Evolutionary conservation across 2,329 filamentous ascomycete genomes (phyloP).

Genomic region (Fusarium temperatum): DNA sequence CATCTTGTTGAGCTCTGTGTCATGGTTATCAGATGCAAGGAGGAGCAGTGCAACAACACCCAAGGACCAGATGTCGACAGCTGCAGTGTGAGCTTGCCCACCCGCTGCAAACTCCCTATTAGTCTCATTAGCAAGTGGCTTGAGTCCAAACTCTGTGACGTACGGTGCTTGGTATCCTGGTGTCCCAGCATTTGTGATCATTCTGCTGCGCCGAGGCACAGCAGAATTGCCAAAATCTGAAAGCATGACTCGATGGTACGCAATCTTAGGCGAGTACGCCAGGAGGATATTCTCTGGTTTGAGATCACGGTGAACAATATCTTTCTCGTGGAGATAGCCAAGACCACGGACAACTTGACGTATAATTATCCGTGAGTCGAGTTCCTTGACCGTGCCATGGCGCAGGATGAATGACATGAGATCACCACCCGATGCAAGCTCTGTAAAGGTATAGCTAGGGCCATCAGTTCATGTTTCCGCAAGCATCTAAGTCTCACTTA

Average conservation of each 20-base stretch:
- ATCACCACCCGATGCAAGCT: slow-evolving; percentile 65
- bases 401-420: slow-evolving; percentile 59
- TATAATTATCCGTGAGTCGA: slow-evolving; percentile 56
- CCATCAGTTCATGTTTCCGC: not conserved
- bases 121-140: slow-evolving; percentile 1
- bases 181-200: slow-evolving; percentile 58
- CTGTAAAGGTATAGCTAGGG: slow-evolving; percentile 63
- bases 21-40: slow-evolving; percentile 38
- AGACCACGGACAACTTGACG: slow-evolving; percentile 58
- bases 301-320: slow-evolving; percentile 62
- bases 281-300: slow-evolving; percentile 65
- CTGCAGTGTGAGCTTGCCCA: slow-evolving; percentile 44
- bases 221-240: slow-evolving; percentile 63
- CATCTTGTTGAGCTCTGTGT: slow-evolving; percentile 42
- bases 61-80: slow-evolving; percentile 63
- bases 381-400: slow-evolving; percentile 49
- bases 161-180: slow-evolving; percentile 60
- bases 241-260: slow-evolving; percentile 57
- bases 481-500: slow-evolving; percentile 41
- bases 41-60: slow-evolving; percentile 56
- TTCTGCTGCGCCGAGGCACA: slow-evolving; percentile 51
- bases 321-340: slow-evolving; percentile 58
- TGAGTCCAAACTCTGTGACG: not conserved
- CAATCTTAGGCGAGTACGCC: slow-evolving; percentile 54
- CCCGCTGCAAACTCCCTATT: slow-evolving; percentile 51